Evolutionary conservation across 257 asterid genomes (phyloP).

Genomic region (Cruciata laevipes): DNA sequence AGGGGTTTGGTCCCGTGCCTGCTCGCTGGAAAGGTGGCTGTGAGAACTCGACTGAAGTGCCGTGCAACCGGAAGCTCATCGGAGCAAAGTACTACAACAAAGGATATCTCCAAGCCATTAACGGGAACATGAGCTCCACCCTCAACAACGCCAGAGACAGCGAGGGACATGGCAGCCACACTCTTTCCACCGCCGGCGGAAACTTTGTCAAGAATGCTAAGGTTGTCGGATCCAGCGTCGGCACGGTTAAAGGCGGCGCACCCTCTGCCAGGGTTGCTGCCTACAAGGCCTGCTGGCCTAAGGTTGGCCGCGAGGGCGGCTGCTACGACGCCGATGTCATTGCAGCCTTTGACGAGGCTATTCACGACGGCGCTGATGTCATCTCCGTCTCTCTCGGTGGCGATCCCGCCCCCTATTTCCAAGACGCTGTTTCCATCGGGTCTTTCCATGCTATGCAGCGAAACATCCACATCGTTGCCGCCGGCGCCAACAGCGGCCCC

Average conservation of each 20-base stretch:
- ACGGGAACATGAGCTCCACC: background rate
- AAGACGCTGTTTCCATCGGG: constrained; percentile 29
- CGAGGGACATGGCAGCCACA: constrained; percentile 70
- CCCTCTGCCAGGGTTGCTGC: constrained; percentile 66
- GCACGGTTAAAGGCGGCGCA: constrained; percentile 80
- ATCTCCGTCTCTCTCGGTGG: constrained; percentile 64
- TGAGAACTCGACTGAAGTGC: constrained; percentile 20
- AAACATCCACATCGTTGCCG: background rate
- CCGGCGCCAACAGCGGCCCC: constrained; percentile 13
- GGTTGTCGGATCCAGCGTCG: constrained; percentile 40
- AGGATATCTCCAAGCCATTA: constrained; percentile 26
- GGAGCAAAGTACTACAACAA: constrained; percentile 67
- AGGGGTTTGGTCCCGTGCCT: constrained; percentile 64
- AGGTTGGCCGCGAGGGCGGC: background rate
- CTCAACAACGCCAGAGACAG: constrained; percentile 32
- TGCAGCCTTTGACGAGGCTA: constrained; percentile 51
- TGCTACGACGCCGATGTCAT: constrained; percentile 57
- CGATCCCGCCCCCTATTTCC: background rate
- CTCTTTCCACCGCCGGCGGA: constrained; percentile 79
- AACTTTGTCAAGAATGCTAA: constrained; percentile 54
- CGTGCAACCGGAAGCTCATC: constrained; percentile 80
- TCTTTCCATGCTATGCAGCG: constrained; percentile 11
- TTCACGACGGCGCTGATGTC: constrained; percentile 68
- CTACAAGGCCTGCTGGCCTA: constrained; percentile 58
- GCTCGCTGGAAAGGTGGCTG: constrained; percentile 74